Base-by-base conservation (phyloP, 495 filamentous ascomycete genomes). In the Apodospora peruviana region DNA sequence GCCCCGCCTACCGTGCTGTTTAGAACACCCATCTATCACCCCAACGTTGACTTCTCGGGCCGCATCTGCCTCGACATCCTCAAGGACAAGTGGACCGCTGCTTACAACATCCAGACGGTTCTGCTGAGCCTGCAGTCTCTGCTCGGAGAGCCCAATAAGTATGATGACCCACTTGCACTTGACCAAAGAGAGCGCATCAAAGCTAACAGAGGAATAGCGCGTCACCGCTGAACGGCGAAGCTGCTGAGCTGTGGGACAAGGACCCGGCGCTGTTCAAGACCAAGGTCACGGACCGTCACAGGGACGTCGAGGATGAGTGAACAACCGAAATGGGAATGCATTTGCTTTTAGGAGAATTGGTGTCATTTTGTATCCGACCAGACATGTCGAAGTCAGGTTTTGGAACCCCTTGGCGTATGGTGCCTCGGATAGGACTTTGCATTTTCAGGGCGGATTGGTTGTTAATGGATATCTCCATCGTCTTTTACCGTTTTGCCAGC, bases 141-240 rank as follows among this genome's bases (percentile, higher is more conserved):
- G 56, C 80, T 99, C 2, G 93, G 91, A 17, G 93, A 97, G 65
- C 93, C 93, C 4, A 99, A 99, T 71, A 96, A 96, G 94, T 98
- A 76, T 55, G 43, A 9, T 20, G 2, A 21, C 22, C 23, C n/a
- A 1, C 32, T 37, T 32, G n/a, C 41, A n/a, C n/a, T n/a, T n/a
- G n/a, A n/a, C n/a, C n/a, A n/a, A n/a, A n/a, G n/a, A n/a, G n/a
- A n/a, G n/a, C n/a, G n/a, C n/a, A n/a, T n/a, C n/a, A n/a, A n/a
- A n/a, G n/a, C n/a, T n/a, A n/a, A n/a, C n/a, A n/a, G n/a, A n/a
- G n/a, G n/a, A n/a, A n/a, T n/a, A 98, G 93, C 65, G 82, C 93
- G 51, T 94, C 88, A 55, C 93, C 93, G 0, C 73, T 99, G 48
- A 99, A 99, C 61, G 93, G 89, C 52, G 90, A 97, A 68, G 93